Evolutionary conservation across 2,329 filamentous ascomycete genomes (phyloP).

Genomic region (Aspergillus ochraceus): DNA sequence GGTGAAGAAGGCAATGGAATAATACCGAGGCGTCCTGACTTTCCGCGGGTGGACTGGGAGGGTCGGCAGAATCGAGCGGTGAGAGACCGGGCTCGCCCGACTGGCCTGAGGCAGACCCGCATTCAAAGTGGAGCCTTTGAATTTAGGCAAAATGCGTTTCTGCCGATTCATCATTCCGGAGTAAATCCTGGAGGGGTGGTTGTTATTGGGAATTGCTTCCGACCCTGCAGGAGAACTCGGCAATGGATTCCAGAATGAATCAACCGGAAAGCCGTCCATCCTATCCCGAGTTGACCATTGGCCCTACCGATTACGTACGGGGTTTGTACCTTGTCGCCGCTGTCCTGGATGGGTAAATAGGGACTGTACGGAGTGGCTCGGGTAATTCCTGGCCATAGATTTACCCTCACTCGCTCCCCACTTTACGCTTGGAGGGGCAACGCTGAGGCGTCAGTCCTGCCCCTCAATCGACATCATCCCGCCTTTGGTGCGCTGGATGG

Average conservation of each 20-base stretch:
- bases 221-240: background rate
- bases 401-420: conserved; percentile 1
- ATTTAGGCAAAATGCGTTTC: conserved; percentile 12
- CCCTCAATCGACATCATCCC: conserved; percentile 24
- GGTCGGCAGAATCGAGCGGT: conserved; percentile 10
- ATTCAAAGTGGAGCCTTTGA: background rate
- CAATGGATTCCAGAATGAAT: too few species aligned
- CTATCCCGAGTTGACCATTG: background rate
- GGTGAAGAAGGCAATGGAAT: background rate
- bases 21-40: background rate
- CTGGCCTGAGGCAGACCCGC: background rate
- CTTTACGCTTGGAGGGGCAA: conserved; percentile 8
- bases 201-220: too few species aligned
- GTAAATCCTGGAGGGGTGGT: too few species aligned
- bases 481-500: conserved; percentile 19
- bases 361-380: background rate
- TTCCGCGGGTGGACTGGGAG: background rate
- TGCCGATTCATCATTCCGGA: too few species aligned
- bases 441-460: conserved; percentile 3
- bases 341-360: background rate
- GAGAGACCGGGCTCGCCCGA: background rate
- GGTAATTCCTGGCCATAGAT: conserved; percentile 11
- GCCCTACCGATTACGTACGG: background rate
- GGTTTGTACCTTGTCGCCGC: background rate
- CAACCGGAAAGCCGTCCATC: too few species aligned